phyloP scores from a whole-genome alignment of 495 filamentous ascomycete genomes.

The Tuber melanosporum region DNA sequence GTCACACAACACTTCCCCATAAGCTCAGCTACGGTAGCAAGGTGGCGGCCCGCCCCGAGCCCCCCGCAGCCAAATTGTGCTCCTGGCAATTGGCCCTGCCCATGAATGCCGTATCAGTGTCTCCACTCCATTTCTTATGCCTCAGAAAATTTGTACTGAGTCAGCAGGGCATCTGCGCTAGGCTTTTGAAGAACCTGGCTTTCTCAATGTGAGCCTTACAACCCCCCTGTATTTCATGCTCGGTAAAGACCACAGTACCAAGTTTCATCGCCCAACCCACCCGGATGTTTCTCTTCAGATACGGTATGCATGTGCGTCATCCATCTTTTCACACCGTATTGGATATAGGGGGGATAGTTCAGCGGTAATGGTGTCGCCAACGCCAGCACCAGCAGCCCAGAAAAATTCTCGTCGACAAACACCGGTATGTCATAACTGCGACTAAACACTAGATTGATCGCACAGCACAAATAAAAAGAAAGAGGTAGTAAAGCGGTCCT shows the following conservation, averaged over 20 bases:
- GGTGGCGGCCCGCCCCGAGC: conserved; percentile 32
- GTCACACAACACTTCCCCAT: conserved; percentile 17
- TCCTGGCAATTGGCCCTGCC: conserved; percentile 4
- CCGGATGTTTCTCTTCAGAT: conserved; percentile 2
- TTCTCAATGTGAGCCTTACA: not conserved
- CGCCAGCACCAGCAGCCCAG: not conserved
- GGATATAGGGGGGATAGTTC: not conserved
- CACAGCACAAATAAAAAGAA: conserved; percentile 4
- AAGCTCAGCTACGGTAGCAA: conserved; percentile 7
- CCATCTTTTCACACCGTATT: not conserved
- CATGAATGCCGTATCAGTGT: not conserved
- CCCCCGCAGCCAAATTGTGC: conserved; percentile 19
- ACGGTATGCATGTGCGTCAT: not conserved
- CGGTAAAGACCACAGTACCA: not conserved
- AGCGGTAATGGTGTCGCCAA: not conserved
- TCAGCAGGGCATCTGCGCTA: not conserved
- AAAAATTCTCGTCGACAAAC: not conserved
- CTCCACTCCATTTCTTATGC: not conserved
- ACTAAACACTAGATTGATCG: conserved; percentile 10
- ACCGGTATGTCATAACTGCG: not conserved
- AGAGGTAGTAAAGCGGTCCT: conserved; percentile 8
- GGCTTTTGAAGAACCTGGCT: not conserved
- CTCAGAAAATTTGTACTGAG: not conserved
- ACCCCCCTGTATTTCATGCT: not conserved
- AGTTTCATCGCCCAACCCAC: not conserved